These are phyloP conservation scores for Xylariaceae sp. DNA, from an alignment of 2,329 filamentous ascomycete genomes.

Conservation along the genomic window DNA sequence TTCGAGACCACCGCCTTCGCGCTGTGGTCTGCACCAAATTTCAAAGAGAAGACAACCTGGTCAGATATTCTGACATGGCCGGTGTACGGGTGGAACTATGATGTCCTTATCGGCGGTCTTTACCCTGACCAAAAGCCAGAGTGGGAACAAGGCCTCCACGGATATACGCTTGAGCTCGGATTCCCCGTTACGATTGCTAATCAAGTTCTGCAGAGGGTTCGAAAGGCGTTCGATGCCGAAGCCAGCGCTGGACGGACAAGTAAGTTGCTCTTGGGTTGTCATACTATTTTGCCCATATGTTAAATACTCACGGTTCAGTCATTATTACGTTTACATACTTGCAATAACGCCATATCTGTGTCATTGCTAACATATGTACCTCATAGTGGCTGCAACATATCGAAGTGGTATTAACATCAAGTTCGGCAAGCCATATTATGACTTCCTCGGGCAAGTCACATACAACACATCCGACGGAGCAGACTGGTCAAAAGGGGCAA, in stretches of 20 bases:
- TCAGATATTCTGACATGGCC: slow-evolving; percentile 42
- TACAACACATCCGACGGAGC: slow-evolving; percentile 44
- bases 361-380: slow-evolving; percentile 5
- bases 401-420: slow-evolving; percentile 51
- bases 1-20: slow-evolving; percentile 47
- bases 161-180: slow-evolving; percentile 48
- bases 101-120: slow-evolving; percentile 49
- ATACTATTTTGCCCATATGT: neutral
- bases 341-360: too few relatives aligned
- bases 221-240: slow-evolving; percentile 46
- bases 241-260: slow-evolving; percentile 12
- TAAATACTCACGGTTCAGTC: neutral
- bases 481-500: slow-evolving; percentile 46
- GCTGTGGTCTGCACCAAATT: slow-evolving; percentile 48
- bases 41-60: slow-evolving; percentile 47
- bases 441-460: slow-evolving; percentile 47
- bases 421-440: slow-evolving; percentile 46
- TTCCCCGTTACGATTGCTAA: slow-evolving; percentile 49
- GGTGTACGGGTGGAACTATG: slow-evolving; percentile 51
- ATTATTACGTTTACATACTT: neutral
- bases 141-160: slow-evolving; percentile 47
- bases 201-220: slow-evolving; percentile 44
- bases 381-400: slow-evolving; percentile 47
- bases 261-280: slow-evolving; percentile 1
- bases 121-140: slow-evolving; percentile 45